phyloP scores from a whole-genome alignment of 148 eudicot species.

The Rhododendron simsii region DNA sequence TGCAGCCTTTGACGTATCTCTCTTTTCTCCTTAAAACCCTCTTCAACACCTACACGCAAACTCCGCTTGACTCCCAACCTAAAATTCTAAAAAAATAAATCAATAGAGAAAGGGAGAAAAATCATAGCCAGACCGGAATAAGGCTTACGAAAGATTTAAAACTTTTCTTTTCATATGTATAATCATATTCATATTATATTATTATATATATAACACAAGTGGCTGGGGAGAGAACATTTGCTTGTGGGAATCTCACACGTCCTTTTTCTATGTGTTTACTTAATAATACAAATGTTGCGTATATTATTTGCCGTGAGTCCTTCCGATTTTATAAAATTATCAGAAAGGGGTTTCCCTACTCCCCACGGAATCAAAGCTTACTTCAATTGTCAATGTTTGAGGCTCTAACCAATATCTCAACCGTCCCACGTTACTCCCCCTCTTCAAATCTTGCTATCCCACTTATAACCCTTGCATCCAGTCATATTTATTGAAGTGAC shows the following conservation, averaged over 20 bases:
- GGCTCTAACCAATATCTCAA: constrained; percentile 31
- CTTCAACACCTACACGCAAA: constrained; percentile 63
- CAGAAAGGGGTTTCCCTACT: constrained; percentile 31
- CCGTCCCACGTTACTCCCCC: constrained; percentile 36
- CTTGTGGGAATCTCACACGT: constrained; percentile 9
- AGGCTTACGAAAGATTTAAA: not conserved
- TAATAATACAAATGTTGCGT: not conserved
- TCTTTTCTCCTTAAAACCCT: constrained; percentile 13
- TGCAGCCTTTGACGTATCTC: constrained; percentile 24
- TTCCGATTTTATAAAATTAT: not conserved
- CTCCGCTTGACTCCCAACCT: constrained; percentile 34
- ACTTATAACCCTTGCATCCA: constrained; percentile 12
- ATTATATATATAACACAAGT: not conserved
- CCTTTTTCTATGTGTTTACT: not conserved
- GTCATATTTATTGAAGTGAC: not conserved
- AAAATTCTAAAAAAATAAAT: not conserved
- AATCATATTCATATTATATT: too few relatives aligned
- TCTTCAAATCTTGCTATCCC: constrained; percentile 11
- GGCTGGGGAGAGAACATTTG: constrained; percentile 16
- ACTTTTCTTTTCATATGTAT: not conserved
- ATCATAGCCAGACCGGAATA: constrained; percentile 26
- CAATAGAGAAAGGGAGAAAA: not conserved
- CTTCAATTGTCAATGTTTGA: constrained; percentile 45
- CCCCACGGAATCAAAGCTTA: constrained; percentile 36
- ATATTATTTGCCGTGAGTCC: constrained; percentile 3